Conservation (phyloP, 768 basidiomycete species). For the Termitomyces sp. region DNA sequence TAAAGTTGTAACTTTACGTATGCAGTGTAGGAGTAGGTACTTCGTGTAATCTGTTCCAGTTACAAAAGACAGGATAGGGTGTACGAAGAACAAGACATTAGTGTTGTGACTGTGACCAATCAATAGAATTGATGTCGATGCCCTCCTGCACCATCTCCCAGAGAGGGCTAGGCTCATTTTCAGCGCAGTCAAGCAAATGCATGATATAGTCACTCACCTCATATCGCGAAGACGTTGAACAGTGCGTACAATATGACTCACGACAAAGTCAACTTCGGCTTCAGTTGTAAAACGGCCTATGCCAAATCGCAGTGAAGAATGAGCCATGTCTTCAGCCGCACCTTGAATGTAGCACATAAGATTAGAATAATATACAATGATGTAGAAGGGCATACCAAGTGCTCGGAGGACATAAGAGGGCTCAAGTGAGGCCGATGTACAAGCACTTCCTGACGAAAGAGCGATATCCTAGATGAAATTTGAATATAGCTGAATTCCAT, state of each 20-base stretch:
- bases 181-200: slow-evolving; percentile 8
- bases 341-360: slow-evolving; percentile 38
- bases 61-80: slow-evolving; percentile 8
- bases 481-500: slow-evolving; percentile 8
- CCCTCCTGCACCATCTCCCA: slow-evolving; percentile 99
- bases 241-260: slow-evolving; percentile 81
- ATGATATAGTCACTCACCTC: slow-evolving; percentile 50
- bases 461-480: slow-evolving; percentile 73
- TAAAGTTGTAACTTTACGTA: neutral
- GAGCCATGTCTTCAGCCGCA: slow-evolving; percentile 98
- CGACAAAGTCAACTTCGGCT: slow-evolving; percentile 93
- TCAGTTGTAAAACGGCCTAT: slow-evolving; percentile 98
- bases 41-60: neutral
- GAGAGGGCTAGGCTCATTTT: slow-evolving; percentile 58
- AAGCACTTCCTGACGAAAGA: slow-evolving; percentile 96
- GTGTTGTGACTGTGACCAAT: slow-evolving; percentile 94
- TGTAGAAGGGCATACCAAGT: slow-evolving; percentile 51
- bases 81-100: slow-evolving; percentile 34
- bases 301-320: slow-evolving; percentile 95
- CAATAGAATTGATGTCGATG: slow-evolving; percentile 91
- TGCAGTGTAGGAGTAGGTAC: neutral
- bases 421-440: slow-evolving; percentile 96
- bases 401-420: slow-evolving; percentile 98
- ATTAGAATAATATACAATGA: neutral
- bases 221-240: slow-evolving; percentile 90